Evolutionary conservation across 2,329 filamentous ascomycete genomes (phyloP), one percentile per base, ranked within the genome.

Genomic region (Exophiala sideris): DNA sequence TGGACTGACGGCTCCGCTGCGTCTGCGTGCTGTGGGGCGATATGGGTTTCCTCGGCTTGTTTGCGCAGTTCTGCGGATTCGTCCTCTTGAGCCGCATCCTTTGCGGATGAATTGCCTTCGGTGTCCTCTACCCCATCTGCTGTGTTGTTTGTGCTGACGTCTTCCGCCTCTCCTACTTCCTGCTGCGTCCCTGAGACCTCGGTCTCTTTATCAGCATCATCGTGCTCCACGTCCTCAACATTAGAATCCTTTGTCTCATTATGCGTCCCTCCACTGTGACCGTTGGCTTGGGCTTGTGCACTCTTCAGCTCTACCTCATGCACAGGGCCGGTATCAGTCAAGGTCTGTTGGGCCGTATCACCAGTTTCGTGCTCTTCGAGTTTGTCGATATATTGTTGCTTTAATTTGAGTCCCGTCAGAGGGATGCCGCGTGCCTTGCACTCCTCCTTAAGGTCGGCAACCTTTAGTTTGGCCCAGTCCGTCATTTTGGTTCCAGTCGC

Each of bases 371-470:
- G 51, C 54, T 77, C 73, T 10, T 76, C 67, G 42, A 92, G 72
- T 55, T 86, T 82, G 56, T 85, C 80, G 52, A 91, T 78, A 44
- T 91, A 71, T 24, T 76, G 69, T 47, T 76, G 80, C 56, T 87
- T 87, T 20, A 84, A 79, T 68, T 91, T 88, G 48, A 90, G 77
- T 7, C 88, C 88, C 20, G 81, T 81, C 57, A 84, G 80, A 5
- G 83, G 75, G 36, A 91, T 79, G n/a, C 84, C 84, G 59, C 87
- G 82, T 54, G 76, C 78, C 71, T 88, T 90, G 39, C 91, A 78
- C 74, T 91, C 87, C 18, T 82, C 82, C 70, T 86, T 87, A 54
- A 92, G 79, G 65, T 91, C 86, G 33, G 84, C 77, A 59, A 92
- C 88, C 72, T 88, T 91, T 65, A 85, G 79, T 70, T 77, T 78